Conservation (phyloP, 306 rosid genomes). For the Fragaria nilgerrensis region DNA sequence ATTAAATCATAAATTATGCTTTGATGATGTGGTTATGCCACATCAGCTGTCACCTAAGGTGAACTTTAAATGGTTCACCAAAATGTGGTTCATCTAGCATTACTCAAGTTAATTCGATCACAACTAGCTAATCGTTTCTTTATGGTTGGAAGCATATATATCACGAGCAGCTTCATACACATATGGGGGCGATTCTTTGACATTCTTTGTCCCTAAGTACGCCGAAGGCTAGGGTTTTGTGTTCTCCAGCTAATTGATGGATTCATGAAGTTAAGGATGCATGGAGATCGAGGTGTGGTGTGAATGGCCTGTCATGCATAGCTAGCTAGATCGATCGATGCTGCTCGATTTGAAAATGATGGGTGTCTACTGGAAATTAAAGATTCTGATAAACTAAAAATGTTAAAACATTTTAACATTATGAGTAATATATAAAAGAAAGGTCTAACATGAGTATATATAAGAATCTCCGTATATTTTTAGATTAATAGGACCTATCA, state of each 20-base stretch:
- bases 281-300: not conserved
- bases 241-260: not conserved
- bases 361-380: not conserved
- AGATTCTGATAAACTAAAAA: not conserved
- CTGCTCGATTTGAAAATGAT: not conserved
- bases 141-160: slow-evolving; percentile 51
- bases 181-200: not conserved
- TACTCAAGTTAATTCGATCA: not conserved
- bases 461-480: not conserved
- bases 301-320: not conserved
- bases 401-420: not conserved
- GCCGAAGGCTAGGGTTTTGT: not conserved
- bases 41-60: too few relatives aligned
- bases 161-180: slow-evolving; percentile 19
- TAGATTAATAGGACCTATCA: not conserved
- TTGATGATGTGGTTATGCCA: too few relatives aligned
- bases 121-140: slow-evolving; percentile 4
- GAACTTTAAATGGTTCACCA: too few relatives aligned
- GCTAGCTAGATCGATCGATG: not conserved
- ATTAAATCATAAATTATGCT: too few relatives aligned
- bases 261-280: not conserved
- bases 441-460: not conserved
- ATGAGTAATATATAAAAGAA: not conserved
- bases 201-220: not conserved
- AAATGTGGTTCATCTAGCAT: too few relatives aligned